Conservation (phyloP, 2,329 filamentous ascomycete species). For the Cordyceps fumosorosea region DNA sequence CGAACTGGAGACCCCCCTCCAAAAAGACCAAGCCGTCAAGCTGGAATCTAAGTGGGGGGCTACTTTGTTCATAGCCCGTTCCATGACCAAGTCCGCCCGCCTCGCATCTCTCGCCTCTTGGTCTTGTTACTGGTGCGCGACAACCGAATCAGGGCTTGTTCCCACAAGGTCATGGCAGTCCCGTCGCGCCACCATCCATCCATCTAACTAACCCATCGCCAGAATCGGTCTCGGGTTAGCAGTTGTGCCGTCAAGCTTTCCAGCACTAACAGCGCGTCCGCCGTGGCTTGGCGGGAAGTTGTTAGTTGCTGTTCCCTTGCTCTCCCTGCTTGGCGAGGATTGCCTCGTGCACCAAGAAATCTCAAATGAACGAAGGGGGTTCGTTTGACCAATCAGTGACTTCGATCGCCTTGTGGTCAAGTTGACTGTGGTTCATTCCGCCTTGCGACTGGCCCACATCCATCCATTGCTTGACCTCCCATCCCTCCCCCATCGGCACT, state of each 20-base stretch:
- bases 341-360: background rate
- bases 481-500: slow-evolving; percentile 1
- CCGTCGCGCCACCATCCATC: background rate
- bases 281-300: background rate
- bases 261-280: background rate
- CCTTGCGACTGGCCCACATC: background rate
- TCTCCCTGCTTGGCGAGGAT: background rate
- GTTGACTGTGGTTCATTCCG: background rate
- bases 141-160: background rate
- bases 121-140: background rate
- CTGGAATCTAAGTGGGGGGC: background rate
- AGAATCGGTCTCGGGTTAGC: slow-evolving; percentile 2
- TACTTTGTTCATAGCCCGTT: background rate
- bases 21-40: background rate
- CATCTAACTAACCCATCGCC: background rate
- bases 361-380: background rate
- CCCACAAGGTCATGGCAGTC: background rate
- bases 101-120: background rate
- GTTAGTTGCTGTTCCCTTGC: background rate
- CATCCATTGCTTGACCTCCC: background rate
- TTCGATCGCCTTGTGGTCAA: background rate
- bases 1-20: background rate
- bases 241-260: slow-evolving; percentile 5
- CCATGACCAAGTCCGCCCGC: too few relatives aligned
- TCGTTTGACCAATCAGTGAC: background rate